Evolutionary conservation across 2,329 filamentous ascomycete species (phyloP).

Genomic region (Verticillium longisporum): DNA sequence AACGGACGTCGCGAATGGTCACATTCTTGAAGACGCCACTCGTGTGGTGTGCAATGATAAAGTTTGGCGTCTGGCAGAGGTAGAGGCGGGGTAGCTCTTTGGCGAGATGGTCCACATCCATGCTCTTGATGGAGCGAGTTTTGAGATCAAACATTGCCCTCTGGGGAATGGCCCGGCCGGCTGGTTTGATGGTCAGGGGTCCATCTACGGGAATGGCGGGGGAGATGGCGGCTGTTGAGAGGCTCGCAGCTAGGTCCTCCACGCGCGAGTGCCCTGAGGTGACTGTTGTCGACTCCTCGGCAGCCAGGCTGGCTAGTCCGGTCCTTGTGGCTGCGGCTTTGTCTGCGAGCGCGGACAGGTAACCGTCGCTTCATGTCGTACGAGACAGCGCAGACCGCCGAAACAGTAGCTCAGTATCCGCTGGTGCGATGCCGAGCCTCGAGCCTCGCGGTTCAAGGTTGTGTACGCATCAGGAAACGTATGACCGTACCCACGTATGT

Average conservation of each 20-base stretch:
- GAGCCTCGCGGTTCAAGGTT: conserved; percentile 49
- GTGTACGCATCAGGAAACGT: conserved; percentile 62
- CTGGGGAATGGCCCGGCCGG: conserved; percentile 22
- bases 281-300: background rate
- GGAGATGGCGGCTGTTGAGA: background rate
- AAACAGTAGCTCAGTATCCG: conserved; percentile 53
- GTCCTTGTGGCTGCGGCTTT: background rate
- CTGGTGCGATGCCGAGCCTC: conserved; percentile 54
- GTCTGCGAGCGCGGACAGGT: conserved; percentile 20
- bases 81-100: conserved; percentile 35
- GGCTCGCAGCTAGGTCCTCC: background rate
- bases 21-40: conserved; percentile 28
- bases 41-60: conserved; percentile 31
- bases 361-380: conserved; percentile 57
- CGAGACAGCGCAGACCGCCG: conserved; percentile 39
- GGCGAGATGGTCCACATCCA: conserved; percentile 19
- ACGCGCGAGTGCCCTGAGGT: background rate
- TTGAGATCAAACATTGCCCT: conserved; percentile 34
- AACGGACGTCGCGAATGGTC: conserved; percentile 21
- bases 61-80: conserved; percentile 27
- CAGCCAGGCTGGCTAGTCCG: background rate
- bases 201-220: background rate
- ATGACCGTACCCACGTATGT: conserved; percentile 57
- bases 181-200: conserved; percentile 2
- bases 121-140: conserved; percentile 25